A percentile compares a stretch with the other conserved stretches of the same genome.
These are phyloP conservation scores for Fusarium verrucosum DNA, from an alignment of 2,329 filamentous ascomycete species.

Conservation along the genomic window DNA sequence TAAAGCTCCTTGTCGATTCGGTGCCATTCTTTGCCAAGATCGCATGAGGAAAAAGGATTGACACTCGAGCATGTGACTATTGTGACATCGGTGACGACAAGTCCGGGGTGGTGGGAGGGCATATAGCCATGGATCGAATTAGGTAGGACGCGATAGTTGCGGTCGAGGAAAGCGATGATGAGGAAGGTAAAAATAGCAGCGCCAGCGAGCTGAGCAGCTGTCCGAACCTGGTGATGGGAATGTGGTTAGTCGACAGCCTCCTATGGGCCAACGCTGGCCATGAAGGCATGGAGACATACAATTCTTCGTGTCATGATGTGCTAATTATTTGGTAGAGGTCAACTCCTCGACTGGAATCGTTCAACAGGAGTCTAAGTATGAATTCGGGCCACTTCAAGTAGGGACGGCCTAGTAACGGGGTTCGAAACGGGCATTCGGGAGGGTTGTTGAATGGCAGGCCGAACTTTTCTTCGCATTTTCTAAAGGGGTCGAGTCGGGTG, in stretches of 20 bases:
- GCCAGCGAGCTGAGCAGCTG: conserved; percentile 77
- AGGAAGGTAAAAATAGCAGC: conserved; percentile 73
- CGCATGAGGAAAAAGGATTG: conserved; percentile 79
- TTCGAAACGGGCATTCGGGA: conserved; percentile 36
- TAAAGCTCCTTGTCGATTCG: conserved; percentile 91
- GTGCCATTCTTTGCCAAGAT: conserved; percentile 79
- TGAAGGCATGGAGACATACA: conserved; percentile 38
- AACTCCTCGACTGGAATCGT: background rate
- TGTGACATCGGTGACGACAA: conserved; percentile 86
- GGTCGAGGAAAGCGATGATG: conserved; percentile 84
- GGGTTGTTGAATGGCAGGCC: conserved; percentile 17
- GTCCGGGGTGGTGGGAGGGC: conserved; percentile 83
- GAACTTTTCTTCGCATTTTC: conserved; percentile 46
- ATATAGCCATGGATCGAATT: conserved; percentile 86
- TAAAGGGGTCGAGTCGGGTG: conserved; percentile 22
- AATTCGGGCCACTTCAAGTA: conserved; percentile 31
- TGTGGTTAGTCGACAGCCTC: conserved; percentile 10
- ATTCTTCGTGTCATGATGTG: conserved; percentile 52
- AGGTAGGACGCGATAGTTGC: conserved; percentile 86
- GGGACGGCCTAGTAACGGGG: conserved; percentile 23
- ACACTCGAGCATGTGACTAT: conserved; percentile 78
- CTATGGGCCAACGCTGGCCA: background rate
- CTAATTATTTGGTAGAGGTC: conserved; percentile 10
- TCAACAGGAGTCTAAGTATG: conserved; percentile 3
- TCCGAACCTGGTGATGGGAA: conserved; percentile 61